Percentiles rank a stretch among this genome's conserved stretches.
phyloP scores from a whole-genome alignment of 495 filamentous ascomycete species.

The Hypoxylon lenormandii region DNA sequence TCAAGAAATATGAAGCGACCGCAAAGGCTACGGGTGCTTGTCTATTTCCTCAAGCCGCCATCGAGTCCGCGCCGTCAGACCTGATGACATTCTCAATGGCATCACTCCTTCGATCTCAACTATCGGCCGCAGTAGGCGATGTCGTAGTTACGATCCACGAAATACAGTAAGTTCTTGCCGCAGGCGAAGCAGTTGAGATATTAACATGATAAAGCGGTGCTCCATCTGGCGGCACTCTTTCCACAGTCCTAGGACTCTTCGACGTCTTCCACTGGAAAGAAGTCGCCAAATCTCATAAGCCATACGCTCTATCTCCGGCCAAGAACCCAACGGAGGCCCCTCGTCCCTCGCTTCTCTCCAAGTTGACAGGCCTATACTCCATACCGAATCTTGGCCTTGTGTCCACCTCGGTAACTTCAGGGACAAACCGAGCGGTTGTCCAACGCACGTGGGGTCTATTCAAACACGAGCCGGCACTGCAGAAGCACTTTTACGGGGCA shows the following conservation, averaged over 20 bases:
- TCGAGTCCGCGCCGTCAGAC: constrained; percentile 89
- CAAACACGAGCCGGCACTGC: constrained; percentile 56
- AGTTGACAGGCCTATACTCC: constrained; percentile 70
- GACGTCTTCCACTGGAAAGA: constrained; percentile 71
- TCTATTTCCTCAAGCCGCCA: constrained; percentile 85
- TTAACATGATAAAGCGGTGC: constrained; percentile 54
- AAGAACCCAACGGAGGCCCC: constrained; percentile 62
- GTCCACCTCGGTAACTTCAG: constrained; percentile 68
- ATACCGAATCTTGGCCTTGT: constrained; percentile 76
- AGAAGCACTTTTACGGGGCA: constrained; percentile 71
- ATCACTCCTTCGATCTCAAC: constrained; percentile 69
- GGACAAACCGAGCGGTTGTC: constrained; percentile 74
- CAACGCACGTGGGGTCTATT: constrained; percentile 82
- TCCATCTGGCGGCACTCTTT: constrained; percentile 80
- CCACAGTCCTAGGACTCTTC: constrained; percentile 72
- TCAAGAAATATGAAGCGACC: constrained; percentile 79
- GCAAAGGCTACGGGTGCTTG: constrained; percentile 82
- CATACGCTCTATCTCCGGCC: constrained; percentile 76
- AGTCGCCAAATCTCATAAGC: constrained; percentile 65
- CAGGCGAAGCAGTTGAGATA: neutral
- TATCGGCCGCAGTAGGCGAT: constrained; percentile 66
- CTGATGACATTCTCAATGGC: constrained; percentile 78
- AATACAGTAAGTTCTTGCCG: constrained; percentile 62
- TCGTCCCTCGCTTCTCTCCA: constrained; percentile 53
- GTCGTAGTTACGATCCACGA: constrained; percentile 72